Conservation (phyloP, 2,329 filamentous ascomycete species). For the Fusarium sp. region DNA sequence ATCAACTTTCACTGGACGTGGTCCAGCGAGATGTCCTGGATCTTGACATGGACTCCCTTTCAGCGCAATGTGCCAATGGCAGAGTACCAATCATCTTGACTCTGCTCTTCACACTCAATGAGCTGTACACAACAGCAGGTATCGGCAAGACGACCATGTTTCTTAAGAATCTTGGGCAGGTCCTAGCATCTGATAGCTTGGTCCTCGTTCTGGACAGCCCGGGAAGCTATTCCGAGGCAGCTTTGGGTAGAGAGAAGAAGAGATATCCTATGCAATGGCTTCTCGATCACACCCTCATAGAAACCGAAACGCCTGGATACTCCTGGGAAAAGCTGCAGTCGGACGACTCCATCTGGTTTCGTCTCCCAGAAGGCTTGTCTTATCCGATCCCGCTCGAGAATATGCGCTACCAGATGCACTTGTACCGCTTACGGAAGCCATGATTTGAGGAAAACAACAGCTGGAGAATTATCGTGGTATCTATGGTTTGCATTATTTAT, state of each 20-base stretch:
- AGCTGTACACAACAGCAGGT: constrained; percentile 84
- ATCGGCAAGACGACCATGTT: constrained; percentile 78
- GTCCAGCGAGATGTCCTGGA: constrained; percentile 59
- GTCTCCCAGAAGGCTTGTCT: constrained; percentile 69
- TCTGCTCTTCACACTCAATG: constrained; percentile 93
- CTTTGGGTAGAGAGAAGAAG: constrained; percentile 67
- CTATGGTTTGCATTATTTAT: constrained; percentile 27
- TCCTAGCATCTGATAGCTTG: constrained; percentile 66
- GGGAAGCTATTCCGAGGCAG: constrained; percentile 88
- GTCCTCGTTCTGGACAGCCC: constrained; percentile 91
- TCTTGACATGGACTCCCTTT: constrained; percentile 48
- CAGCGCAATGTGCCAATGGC: constrained; percentile 41
- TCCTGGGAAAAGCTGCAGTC: constrained; percentile 78
- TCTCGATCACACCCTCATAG: constrained; percentile 79
- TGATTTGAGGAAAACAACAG: constrained; percentile 17
- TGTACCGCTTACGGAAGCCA: constrained; percentile 64
- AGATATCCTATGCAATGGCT: constrained; percentile 95
- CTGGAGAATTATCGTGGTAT: constrained; percentile 24
- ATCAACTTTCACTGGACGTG: constrained; percentile 53
- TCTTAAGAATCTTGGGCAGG: constrained; percentile 71
- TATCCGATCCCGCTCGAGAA: constrained; percentile 92
- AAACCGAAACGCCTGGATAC: constrained; percentile 48
- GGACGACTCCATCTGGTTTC: constrained; percentile 86
- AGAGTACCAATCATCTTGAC: constrained; percentile 69
- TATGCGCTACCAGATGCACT: constrained; percentile 92